Evolutionary conservation across 768 basidiomycete genomes (phyloP).

Genomic region (Bullera alba): DNA sequence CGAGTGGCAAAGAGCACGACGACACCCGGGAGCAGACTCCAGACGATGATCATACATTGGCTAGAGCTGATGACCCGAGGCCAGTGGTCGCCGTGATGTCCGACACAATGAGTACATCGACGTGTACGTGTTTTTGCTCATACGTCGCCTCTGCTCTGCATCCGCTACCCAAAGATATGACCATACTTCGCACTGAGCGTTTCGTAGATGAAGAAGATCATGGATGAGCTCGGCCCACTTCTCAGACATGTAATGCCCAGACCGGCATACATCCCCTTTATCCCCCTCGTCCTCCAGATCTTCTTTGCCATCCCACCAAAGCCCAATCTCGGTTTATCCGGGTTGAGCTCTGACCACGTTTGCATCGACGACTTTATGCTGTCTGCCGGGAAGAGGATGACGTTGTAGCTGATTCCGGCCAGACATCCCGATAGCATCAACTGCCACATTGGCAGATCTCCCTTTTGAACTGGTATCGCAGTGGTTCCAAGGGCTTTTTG

Average conservation of each 20-base stretch:
- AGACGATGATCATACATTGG: too few relatives aligned
- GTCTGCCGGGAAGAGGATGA: conserved; percentile 91
- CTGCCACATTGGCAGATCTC: conserved; percentile 64
- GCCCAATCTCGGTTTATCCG: conserved; percentile 19
- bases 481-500: conserved; percentile 13
- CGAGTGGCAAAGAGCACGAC: too few relatives aligned
- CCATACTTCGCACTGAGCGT: conserved; percentile 58
- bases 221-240: conserved; percentile 78
- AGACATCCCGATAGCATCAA: conserved; percentile 78
- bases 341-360: conserved; percentile 78
- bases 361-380: conserved; percentile 91
- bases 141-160: too few relatives aligned
- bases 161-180: conserved; percentile 20
- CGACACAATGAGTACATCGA: too few relatives aligned
- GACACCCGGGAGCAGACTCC: too few relatives aligned
- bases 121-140: too few relatives aligned
- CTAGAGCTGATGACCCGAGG: too few relatives aligned
- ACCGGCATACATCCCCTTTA: conserved; percentile 82
- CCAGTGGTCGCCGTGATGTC: too few relatives aligned
- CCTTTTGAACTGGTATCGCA: conserved; percentile 44
- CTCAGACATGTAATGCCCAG: conserved; percentile 83
- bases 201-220: conserved; percentile 91
- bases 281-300: conserved; percentile 68
- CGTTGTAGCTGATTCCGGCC: conserved; percentile 76
- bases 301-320: conserved; percentile 56